A percentile compares a stretch with the other conserved stretches of the same genome.
These are phyloP conservation scores for Wickerhamomyces queroliae DNA, from an alignment of 805 yeast species.

Conservation along the genomic window DNA sequence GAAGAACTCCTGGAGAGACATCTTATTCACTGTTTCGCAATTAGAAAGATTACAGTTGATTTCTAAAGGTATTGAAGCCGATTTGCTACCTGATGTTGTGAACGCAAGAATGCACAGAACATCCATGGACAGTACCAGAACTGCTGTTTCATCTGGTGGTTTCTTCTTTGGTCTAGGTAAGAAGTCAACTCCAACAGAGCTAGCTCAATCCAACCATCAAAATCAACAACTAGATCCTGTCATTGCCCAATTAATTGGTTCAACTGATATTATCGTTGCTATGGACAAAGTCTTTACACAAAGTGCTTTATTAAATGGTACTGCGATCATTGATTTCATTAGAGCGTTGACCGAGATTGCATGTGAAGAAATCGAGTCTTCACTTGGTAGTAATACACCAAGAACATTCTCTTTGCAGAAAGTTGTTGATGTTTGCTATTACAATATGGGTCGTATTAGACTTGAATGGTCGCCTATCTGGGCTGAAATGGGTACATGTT, in stretches of 20 bases:
- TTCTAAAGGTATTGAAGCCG: slow-evolving; percentile 82
- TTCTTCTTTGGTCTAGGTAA: slow-evolving; percentile 55
- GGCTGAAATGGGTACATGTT: slow-evolving; percentile 88
- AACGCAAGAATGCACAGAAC: slow-evolving; percentile 51
- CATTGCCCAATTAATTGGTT: slow-evolving; percentile 50
- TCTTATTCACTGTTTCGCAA: slow-evolving; percentile 79
- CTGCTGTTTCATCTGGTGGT: slow-evolving; percentile 30
- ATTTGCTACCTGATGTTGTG: slow-evolving; percentile 78
- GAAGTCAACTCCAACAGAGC: slow-evolving; percentile 53
- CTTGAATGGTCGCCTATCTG: slow-evolving; percentile 96
- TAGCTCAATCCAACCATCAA: slow-evolving; percentile 64
- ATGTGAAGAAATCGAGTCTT: slow-evolving; percentile 83
- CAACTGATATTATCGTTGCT: slow-evolving; percentile 69
- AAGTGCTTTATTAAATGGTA: slow-evolving; percentile 73
- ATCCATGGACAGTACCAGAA: slow-evolving; percentile 48
- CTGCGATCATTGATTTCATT: slow-evolving; percentile 82
- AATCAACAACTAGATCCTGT: slow-evolving; percentile 60
- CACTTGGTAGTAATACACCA: slow-evolving; percentile 77
- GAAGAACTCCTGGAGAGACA: slow-evolving; percentile 76
- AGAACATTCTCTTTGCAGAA: slow-evolving; percentile 90
- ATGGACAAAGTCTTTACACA: slow-evolving; percentile 86
- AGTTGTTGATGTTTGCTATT: slow-evolving; percentile 95
- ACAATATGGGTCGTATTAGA: slow-evolving; percentile 94
- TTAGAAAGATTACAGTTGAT: slow-evolving; percentile 85
- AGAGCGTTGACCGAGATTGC: slow-evolving; percentile 83